These are phyloP conservation scores for Termitomyces bulborhizus DNA, from an alignment of 768 basidiomycete genomes.

Conservation along the genomic window DNA sequence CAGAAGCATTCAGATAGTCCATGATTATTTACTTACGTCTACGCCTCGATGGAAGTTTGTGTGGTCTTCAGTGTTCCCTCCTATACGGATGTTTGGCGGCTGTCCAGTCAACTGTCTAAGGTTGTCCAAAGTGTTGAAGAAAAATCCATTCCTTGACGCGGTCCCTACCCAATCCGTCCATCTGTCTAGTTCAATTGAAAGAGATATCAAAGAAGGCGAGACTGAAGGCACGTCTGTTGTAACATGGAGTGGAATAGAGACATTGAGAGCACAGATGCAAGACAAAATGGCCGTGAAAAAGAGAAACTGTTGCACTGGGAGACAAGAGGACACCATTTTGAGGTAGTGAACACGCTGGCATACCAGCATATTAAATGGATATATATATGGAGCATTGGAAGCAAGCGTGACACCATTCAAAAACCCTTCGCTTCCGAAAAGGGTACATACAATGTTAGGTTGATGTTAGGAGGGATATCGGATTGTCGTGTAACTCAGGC, in stretches of 20 bases:
- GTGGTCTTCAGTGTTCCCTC: constrained; percentile 51
- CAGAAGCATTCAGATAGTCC: neutral
- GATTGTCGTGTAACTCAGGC: neutral
- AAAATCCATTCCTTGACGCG: constrained; percentile 46
- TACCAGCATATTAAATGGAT: too few relatives aligned
- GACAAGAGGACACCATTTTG: neutral
- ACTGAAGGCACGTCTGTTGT: constrained; percentile 31
- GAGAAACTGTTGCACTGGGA: neutral
- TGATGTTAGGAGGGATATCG: too few relatives aligned
- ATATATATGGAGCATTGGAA: too few relatives aligned
- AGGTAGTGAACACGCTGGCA: neutral
- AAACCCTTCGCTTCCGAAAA: too few relatives aligned
- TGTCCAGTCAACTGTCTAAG: constrained; percentile 42
- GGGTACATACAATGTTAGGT: too few relatives aligned
- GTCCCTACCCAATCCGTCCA: constrained; percentile 64
- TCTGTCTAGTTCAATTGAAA: constrained; percentile 66
- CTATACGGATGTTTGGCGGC: constrained; percentile 52
- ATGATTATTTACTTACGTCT: neutral
- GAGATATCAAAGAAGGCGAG: constrained; percentile 44
- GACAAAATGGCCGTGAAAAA: neutral
- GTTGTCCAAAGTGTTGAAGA: constrained; percentile 53
- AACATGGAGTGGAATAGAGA: constrained; percentile 33
- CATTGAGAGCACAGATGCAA: constrained; percentile 14
- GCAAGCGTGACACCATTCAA: too few relatives aligned
- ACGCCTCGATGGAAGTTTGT: constrained; percentile 34